Evolutionary conservation across 2,329 filamentous ascomycete genomes (phyloP).

Genomic region (Dothistroma pini): DNA sequence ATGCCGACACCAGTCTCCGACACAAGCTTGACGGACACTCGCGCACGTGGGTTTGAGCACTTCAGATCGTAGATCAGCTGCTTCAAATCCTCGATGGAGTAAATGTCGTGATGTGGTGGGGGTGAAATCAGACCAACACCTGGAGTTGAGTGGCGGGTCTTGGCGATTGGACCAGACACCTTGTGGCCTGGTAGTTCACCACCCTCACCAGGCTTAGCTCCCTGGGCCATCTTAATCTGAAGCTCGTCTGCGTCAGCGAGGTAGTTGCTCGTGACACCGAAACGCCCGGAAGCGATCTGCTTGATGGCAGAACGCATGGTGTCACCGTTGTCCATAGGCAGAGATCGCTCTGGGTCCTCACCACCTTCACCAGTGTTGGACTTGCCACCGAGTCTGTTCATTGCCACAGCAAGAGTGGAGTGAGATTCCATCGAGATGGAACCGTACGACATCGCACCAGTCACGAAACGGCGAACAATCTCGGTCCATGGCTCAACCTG

Average conservation of each 20-base stretch:
- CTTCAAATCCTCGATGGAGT: constrained; percentile 97
- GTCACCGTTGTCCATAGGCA: constrained; percentile 83
- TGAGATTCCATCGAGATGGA: constrained; percentile 99
- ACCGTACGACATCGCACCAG: constrained; percentile 97
- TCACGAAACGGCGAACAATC: constrained; percentile 93
- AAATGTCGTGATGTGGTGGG: constrained; percentile 96
- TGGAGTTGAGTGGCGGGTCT: constrained; percentile 91
- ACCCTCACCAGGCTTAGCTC: constrained; percentile 95
- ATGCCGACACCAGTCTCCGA: constrained; percentile 98
- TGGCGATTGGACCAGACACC: constrained; percentile 88
- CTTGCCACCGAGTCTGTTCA: constrained; percentile 95
- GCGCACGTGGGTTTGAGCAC: constrained; percentile 86
- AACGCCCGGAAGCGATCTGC: constrained; percentile 92
- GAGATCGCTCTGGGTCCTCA: constrained; percentile 87
- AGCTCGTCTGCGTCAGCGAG: constrained; percentile 92
- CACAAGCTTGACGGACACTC: constrained; percentile 95
- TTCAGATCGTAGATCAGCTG: constrained; percentile 97
- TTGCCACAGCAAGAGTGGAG: constrained; percentile 89
- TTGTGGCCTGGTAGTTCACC: constrained; percentile 97
- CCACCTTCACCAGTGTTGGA: constrained; percentile 98
- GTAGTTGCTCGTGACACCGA: constrained; percentile 93
- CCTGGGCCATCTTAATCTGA: constrained; percentile 99
- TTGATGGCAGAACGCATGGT: constrained; percentile 98
- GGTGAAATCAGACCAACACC: constrained; percentile 95
- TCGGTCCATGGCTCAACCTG: constrained; percentile 98